Evolutionary conservation across 2,329 filamentous ascomycete genomes (phyloP), one percentile per base, ranked within the genome.

Genomic region (Didymella glomerata): DNA sequence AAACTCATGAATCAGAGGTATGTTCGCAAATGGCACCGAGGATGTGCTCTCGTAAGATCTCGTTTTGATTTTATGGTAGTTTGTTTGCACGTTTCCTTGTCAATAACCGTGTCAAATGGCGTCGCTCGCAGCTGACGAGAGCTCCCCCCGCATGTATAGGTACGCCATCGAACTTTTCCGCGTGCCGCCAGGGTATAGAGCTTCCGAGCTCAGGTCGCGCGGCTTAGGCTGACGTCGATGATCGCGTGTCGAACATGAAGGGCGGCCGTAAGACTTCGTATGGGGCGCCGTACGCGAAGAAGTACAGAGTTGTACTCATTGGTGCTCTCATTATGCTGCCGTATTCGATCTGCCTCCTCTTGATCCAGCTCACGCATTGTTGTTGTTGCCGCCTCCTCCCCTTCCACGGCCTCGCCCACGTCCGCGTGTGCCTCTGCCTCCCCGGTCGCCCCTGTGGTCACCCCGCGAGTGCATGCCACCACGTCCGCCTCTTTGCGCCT

Each of bases 401-500:
- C 85, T 81, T 57, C 84, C 83, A 60, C 86, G 73, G 1, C 80
- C 80, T 47, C 81, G 72, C 47, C 78, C 83, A 38, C 84, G 81
- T 16, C 85, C 83, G n/a, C 85, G 81, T 61, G 83, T 83, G 61
- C 85, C 82, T 56, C 85, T 81, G 44, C 86, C 74, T 46, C 76
- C 75, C 22, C 76, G 70, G 53, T 77, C 85, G 28, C 85, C 82
- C 20, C 85, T 79, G 65, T 88, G 83, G 36, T 81, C 80, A 32
- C 81, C 81, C 50, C 85, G 79, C 53, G 82, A 80, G 16, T 86
- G 84, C 62, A 86, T 84, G 38, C 88, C 83, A 40, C 89, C 88
- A 47, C 90, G 88, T 57, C 89, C 84, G 72, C 88, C 90, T 81
- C 81, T 78, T 45, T 70, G 74, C 32, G 79, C 79, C 58, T 84